Base-by-base conservation (phyloP, 306 rosid genomes). In the Alnus glutinosa region DNA sequence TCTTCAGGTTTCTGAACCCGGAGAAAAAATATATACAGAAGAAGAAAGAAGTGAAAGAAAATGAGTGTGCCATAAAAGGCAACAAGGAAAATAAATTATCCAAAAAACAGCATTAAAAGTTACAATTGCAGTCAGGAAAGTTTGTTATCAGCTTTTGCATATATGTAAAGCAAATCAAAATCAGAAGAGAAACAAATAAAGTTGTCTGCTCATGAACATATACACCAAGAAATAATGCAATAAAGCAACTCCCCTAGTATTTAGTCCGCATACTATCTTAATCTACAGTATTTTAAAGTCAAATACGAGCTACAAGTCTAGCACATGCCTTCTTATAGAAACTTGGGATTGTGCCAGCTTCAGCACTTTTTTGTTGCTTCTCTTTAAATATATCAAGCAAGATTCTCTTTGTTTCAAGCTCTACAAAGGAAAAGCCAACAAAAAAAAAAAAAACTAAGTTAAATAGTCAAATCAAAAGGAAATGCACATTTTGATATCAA, bases 381-480 rank as follows among this genome's bases (percentile, higher is more conserved):
- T 96, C 98, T 81, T 96, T 96, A 76, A 96, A 96, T 88, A 96
- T 96, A 70, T 93, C 98, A 71, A 96, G 99, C 89, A 96, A 88
- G 72, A 96, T 96, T 88, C 96, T 89, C 82, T 96, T 96, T 19
- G 98, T 96, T 85, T 96, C 99, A 48, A 93, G 99, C 89, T 96
- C 98, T 96, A 88, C 88, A 88, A 55, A 68, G 55, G 34, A 32
- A 5, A 75, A 61, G 75, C 7, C 23, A 12, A 57, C 19, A 19
- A 66, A 52, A 9, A 39, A 12, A 12, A 57, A 37, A 19, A 66
- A 46, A 28, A 57, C 11, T 12, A 37, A 46, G 50, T 42, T 55
- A 23, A 30, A 69, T 42, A 19, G 63, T 59, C 44, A 39, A 83
- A 6, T 79, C 70, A 70, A 14, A 73, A 59, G 66, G 49, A 39